Base-by-base conservation (phyloP, 2,329 filamentous ascomycete genomes). In the Coniochaeta sp. region DNA sequence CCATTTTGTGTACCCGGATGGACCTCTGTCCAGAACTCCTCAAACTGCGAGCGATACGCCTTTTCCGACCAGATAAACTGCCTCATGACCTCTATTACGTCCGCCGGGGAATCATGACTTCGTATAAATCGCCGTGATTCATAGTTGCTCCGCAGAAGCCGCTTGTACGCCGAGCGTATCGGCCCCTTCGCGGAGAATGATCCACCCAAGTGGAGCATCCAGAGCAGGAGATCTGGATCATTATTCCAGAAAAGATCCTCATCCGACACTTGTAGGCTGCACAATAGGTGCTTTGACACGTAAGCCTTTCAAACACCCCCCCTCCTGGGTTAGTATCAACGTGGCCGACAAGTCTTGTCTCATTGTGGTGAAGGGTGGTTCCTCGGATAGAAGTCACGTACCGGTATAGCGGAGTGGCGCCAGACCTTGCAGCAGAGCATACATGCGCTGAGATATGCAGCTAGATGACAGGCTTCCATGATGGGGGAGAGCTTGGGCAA, bases 351-450 rank as follows among this genome's bases (percentile, higher is more conserved):
- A 40, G 17, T 10, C 55, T 40, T 54, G 17, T 42, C 10, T 16
- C 10, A 54, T 26, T 16, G 2, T 54, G 30, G 32, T 40, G 19
- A 32, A 42, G 34, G 32, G 17, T 14, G 34, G 26, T 28, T 22
- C 44, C 22, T 64, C 22, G 38, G 26, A 59, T 34, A 61, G n/a
- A 28, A n/a, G 54, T 36, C 28, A 70, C 75, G 61, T 65, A 78
- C 76, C 0, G 76, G 76, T 60, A 79, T 72, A 0, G 70, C 65
- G 8, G 67, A 71, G 30, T 68, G 65, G 17, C 71, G 66, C 76
- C 76, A 79, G 3, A 75, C 28, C 36, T 69, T 77, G 62, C 76
- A 78, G 50, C 76, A 69, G 0, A 78, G 57, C 70, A 73, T 75
- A 9, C 60, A 65, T 4, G 76, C 73, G 58, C 72, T 75, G 17